These are phyloP conservation scores for Epicoccum sorghinum DNA, from an alignment of 2,329 filamentous ascomycete genomes.

Conservation along the genomic window DNA sequence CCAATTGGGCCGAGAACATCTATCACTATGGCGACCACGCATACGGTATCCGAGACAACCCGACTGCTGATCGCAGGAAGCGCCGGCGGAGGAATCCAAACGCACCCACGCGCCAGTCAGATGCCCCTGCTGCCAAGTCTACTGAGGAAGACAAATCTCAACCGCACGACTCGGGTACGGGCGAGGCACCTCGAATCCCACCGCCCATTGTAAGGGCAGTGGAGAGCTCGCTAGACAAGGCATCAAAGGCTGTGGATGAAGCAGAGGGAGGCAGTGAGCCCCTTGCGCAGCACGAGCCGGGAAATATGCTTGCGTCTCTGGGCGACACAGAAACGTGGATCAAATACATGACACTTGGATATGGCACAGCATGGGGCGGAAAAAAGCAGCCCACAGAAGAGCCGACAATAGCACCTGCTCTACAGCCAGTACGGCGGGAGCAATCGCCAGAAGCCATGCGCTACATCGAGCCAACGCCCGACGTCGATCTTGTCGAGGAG, in stretches of 20 bases:
- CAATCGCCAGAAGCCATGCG: constrained; percentile 39
- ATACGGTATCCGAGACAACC: constrained; percentile 84
- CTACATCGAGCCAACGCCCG: constrained; percentile 45
- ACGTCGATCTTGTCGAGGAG: constrained; percentile 59
- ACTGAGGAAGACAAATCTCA: constrained; percentile 9
- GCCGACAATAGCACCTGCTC: not conserved
- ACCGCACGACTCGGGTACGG: constrained; percentile 8
- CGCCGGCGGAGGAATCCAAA: constrained; percentile 48
- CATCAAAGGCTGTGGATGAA: constrained; percentile 46
- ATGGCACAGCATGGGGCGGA: constrained; percentile 48
- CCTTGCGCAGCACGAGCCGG: constrained; percentile 21
- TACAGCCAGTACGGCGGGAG: constrained; percentile 5
- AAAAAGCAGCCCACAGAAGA: constrained; percentile 22
- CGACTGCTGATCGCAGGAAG: constrained; percentile 67
- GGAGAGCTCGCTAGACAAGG: constrained; percentile 52
- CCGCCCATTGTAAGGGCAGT: constrained; percentile 54
- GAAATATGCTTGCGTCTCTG: constrained; percentile 44
- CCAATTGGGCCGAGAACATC: constrained; percentile 86
- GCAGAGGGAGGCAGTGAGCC: constrained; percentile 19
- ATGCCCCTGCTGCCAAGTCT: constrained; percentile 5
- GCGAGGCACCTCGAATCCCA: constrained; percentile 48
- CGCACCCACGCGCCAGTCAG: constrained; percentile 4
- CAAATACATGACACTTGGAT: constrained; percentile 59
- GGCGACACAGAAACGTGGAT: constrained; percentile 56
- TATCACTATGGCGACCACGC: constrained; percentile 83